Evolutionary conservation across 176 grass and related monocot genomes (phyloP).

Genomic region (Guadua angustifolia): DNA sequence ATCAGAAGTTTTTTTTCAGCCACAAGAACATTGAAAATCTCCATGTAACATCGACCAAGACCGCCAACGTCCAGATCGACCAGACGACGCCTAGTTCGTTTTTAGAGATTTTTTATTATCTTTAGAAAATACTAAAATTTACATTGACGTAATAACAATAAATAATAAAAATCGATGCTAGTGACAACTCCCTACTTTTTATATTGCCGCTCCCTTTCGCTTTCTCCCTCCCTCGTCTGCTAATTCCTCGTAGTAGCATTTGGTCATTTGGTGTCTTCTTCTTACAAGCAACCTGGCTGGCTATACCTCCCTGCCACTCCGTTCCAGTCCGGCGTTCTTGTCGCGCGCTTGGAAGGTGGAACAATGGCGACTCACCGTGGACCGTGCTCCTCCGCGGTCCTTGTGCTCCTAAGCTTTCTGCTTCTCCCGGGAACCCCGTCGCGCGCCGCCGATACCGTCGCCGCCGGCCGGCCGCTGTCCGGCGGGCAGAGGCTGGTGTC

Average conservation of each 20-base stretch:
- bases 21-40: too few species aligned
- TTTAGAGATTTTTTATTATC: too few species aligned
- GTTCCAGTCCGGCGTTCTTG: background rate
- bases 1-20: too few species aligned
- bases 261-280: background rate
- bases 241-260: background rate
- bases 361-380: slow-evolving; percentile 33
- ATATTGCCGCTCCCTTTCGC: background rate
- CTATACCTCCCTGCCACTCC: background rate
- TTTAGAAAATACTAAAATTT: too few species aligned
- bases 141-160: too few species aligned
- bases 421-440: slow-evolving; percentile 2
- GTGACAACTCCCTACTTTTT: background rate
- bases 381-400: background rate
- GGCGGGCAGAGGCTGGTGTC: slow-evolving; percentile 42
- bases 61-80: too few species aligned
- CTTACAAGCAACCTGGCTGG: background rate
- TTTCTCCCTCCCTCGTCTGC: background rate
- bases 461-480: slow-evolving; percentile 26
- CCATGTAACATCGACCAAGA: too few species aligned
- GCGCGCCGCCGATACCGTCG: slow-evolving; percentile 33
- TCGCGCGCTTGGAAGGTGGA: background rate
- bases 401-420: background rate
- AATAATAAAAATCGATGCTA: too few species aligned
- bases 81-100: background rate